Percentiles rank a stretch among this genome's conserved stretches.
Conservation (phyloP, 176 grass and related monocot species). For the Ampelocalamus luodianensis region DNA sequence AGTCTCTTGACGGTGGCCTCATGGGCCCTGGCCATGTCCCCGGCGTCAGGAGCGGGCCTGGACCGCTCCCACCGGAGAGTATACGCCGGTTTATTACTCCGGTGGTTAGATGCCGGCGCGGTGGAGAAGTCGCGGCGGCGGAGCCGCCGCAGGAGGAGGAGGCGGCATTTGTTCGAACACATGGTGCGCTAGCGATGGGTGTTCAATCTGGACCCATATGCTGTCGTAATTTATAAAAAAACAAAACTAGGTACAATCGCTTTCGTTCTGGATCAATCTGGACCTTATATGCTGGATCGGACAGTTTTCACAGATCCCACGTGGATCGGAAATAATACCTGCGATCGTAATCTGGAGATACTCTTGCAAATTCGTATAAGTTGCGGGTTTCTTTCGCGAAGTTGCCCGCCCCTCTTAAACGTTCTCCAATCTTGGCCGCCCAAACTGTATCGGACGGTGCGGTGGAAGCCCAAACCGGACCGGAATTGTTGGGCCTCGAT, state of each 20-base stretch:
- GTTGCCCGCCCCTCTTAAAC: too few relatives aligned
- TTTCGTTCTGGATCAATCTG: not conserved
- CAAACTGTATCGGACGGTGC: not conserved
- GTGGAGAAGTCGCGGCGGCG: slow-evolving; percentile 24
- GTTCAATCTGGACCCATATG: too few relatives aligned
- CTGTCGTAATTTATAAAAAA: too few relatives aligned
- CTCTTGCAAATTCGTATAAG: not conserved
- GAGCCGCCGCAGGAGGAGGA: not conserved
- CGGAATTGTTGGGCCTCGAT: too few relatives aligned
- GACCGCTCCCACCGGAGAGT: not conserved
- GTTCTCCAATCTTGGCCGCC: not conserved
- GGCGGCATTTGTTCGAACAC: slow-evolving; percentile 58
- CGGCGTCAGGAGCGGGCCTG: not conserved
- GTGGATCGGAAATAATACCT: not conserved
- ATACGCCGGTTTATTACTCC: not conserved
- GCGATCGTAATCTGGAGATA: not conserved
- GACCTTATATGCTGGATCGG: not conserved
- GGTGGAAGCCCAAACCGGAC: not conserved
- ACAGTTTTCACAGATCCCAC: not conserved
- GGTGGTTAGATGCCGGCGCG: not conserved
- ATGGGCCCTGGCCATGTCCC: slow-evolving; percentile 48
- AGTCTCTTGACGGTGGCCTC: slow-evolving; percentile 69
- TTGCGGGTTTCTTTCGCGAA: not conserved
- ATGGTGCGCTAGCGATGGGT: too few relatives aligned
- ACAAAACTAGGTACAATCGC: not conserved